Evolutionary conservation across 75 land plant species (phyloP), one percentile per base, ranked within the genome.

Genomic region (Selaginella moellendorffii): DNA sequence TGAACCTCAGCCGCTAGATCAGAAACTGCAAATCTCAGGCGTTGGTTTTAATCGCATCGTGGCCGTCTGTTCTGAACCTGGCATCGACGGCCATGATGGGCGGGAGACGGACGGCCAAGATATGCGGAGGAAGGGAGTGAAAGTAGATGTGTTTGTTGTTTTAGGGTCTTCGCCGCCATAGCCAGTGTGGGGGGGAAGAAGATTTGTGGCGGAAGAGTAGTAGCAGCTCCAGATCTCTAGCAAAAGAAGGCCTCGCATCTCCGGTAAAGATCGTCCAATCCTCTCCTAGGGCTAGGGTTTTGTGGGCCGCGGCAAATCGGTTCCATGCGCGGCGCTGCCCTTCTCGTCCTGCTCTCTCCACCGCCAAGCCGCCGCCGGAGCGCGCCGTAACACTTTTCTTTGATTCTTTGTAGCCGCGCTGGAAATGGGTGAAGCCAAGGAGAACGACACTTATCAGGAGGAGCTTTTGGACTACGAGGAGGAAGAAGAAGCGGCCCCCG

Each of bases 381-480:
- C 10, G 46, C 46, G 46, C 46, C 5, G 46, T 36, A 36, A 36
- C 46, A 5, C 46, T 36, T 36, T 36, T 36, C 46, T 36, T 36
- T 36, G 46, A 36, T 36, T 36, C 46, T 36, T 36, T 36, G 46
- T 36, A 36, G 46, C 46, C 10, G 46, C 46, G 46, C 46, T 36
- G 46, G 46, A 5, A 36, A 89, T 89, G 96, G 96, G 82, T 2
- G 96, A 89, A 62, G 68, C 75, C 18, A 89, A 76, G 69, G 96
- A 86, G 5, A 82, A 79, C 64, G 91, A 95, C 20, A 79, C 71
- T 0, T 95, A 95, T 77, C 85, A 86, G 72, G 99, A 95, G 69
- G 97, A 95, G 86, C 87, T 95, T 30, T 78, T 90, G 52, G 99
- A 95, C 67, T 95, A 95, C 68, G 97, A 95, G 54, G 99, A 95